Base-by-base conservation (phyloP, 306 rosid species). In the Trichosanthes cucumerina region DNA sequence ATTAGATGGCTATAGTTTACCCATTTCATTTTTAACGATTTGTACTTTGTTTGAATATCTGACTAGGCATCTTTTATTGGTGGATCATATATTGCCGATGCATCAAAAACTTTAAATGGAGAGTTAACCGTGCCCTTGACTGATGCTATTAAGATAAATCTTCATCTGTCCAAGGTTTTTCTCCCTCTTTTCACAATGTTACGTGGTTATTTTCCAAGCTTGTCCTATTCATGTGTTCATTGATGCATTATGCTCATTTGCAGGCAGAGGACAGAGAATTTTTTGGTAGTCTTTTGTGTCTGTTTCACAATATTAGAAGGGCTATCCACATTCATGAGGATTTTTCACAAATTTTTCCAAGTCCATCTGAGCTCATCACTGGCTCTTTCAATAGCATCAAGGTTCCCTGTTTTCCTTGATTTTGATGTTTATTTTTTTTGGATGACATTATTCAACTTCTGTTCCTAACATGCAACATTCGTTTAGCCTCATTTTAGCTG, bases 21-120 rank as follows among this genome's bases (percentile, higher is more conserved):
- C 70, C 77, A 70, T 84, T 59, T 75, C 26, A 24, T 77, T 46
- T 19, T 44, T 19, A 34, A 43, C 41, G 24, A 41, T 15, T 44
- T 26, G 1, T 75, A 24, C 33, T 36, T 66, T 14, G 31, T 69
- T 38, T 49, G 33, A n/a, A 28, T 54, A 16, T 49, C 16, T 66
- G 41, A 7, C 43, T 80, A 95, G 99, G 93, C 93, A 76, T 91
- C 96, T 80, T 85, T 88, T 92, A 86, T 96, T 79, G 93, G 89
- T 74, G 99, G 99, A 81, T 88, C 96, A 70, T 96, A 96, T 87
- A 72, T 65, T 75, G 75, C 82, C 43, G 90, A 91, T 86, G 43
- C 85, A 71, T 39, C 57, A 62, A 88, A 88, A 87, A 84, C 88
- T 66, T 68, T 88, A 79, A 86, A 88, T 77, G 98, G 99, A 84